Evolutionary conservation across 148 eudicot species (phyloP), one percentile per base, ranked within the genome.

Genomic region (Vaccinium corymbosum): DNA sequence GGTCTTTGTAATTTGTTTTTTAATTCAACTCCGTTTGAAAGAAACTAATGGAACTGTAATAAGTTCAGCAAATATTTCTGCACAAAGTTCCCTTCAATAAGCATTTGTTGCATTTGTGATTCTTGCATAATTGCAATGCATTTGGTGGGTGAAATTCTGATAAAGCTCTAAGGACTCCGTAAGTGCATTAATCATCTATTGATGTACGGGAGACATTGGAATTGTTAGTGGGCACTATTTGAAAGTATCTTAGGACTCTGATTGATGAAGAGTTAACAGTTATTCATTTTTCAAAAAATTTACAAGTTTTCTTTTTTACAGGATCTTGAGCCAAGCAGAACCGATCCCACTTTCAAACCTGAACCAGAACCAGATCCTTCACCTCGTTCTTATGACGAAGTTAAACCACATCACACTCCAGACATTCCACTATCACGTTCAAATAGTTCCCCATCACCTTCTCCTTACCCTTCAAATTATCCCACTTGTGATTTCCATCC

Each of bases 401-500:
- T 84, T 75, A 84, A 86, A 20, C 87, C 87, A 51, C 90, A 90
- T 53, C 84, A 85, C 79, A 80, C 90, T n/a, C 35, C 83, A 35
- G 88, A 88, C 38, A 81, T 86, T 73, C 86, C 92, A 56, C 86
- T 83, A 68, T 59, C 87, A 50, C 87, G 87, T 29, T 81, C 80
- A 25, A 82, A 83, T 77, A 51, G 52, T 77, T 62, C 89, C 53
- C 89, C 92, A 71, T 61, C 92, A 55, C 88, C 86, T 84, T 85
- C 92, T 42, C 82, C 90, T 59, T 90, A 87, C 82, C 87, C 88
- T 4, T 62, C 92, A 79, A 90, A 83, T 71, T 89, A 89, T 89
- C 92, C 92, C 76, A 61, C 94, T 15, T 89, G 88, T 74, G 91
- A 90, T 85, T 88, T 85, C 72, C 91, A 89, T 83, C 86, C 91